Evolutionary conservation across 192 early-diverging fungal species (phyloP).

Genomic region (Cladochytrium replicatum): DNA sequence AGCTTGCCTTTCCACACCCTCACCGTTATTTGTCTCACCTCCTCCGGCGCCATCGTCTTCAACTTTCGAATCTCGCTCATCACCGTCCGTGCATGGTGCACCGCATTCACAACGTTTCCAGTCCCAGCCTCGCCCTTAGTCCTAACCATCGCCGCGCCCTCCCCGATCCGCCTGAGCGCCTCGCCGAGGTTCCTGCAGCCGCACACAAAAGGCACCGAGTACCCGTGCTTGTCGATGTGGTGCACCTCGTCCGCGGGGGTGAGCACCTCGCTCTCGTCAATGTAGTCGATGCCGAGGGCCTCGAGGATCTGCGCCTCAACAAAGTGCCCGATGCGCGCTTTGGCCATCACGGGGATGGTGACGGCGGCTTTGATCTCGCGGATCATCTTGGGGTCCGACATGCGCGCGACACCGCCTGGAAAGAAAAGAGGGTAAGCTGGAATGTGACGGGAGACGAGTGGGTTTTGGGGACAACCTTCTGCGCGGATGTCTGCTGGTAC

Average conservation of each 20-base stretch:
- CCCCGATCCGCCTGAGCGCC: conserved; percentile 88
- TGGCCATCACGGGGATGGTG: conserved; percentile 98
- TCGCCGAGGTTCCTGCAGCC: conserved; percentile 95
- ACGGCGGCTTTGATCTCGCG: conserved; percentile 90
- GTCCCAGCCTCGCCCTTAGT: conserved; percentile 99
- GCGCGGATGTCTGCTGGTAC: conserved; percentile 97
- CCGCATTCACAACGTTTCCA: conserved; percentile 96
- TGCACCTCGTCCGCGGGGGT: conserved; percentile 91
- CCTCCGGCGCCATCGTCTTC: conserved; percentile 71
- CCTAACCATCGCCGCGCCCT: conserved; percentile 97
- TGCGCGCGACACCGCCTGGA: conserved; percentile 84
- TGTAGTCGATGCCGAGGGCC: conserved; percentile 84
- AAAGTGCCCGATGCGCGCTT: conserved; percentile 97
- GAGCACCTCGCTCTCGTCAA: conserved; percentile 96
- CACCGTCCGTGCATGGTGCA: conserved; percentile 87
- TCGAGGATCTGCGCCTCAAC: conserved; percentile 97
- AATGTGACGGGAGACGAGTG: background rate
- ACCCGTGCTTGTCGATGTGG: conserved; percentile 93
- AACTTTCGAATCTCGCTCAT: conserved; percentile 79
- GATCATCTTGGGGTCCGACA: conserved; percentile 98
- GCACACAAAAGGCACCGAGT: conserved; percentile 92
- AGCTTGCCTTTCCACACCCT: too few relatives aligned
- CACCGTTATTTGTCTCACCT: too few relatives aligned
- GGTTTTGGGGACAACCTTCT: conserved; percentile 34
- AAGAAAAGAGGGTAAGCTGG: background rate